Evolutionary conservation across 345 rosid species (phyloP), one percentile per base, ranked within the genome.

Genomic region (Trapa bicornis): DNA sequence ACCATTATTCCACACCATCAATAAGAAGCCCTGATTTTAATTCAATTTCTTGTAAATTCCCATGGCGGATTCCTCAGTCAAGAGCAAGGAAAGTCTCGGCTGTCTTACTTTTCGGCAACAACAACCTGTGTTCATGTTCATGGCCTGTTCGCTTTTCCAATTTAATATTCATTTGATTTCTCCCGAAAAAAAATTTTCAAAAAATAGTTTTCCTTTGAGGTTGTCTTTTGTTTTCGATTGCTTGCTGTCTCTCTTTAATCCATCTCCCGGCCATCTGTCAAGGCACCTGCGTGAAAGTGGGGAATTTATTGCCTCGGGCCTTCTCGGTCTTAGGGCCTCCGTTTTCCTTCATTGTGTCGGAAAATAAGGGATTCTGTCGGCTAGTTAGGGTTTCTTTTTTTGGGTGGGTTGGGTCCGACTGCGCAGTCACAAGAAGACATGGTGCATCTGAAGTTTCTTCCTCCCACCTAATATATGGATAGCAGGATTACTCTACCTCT

Each of bases 1-100:
- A 22, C 29, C 29, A 22, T 22, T 22, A 22, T 22, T 22, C 29
- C 29, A 22, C 29, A 22, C 29, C 29, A 22, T 22, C 29, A 22
- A 0, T 22, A 22, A 22, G 29, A 22, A 22, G 29, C 29, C 29
- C 29, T 22, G 29, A 22, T 22, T 22, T 22, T 22, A 22, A 22
- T 22, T 22, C 29, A 22, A 22, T 22, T 22, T 22, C 29, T 22
- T 22, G 29, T 22, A 62, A 75, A 76, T 81, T 73, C 73, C 72
- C 17, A 33, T 54, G 76, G 76, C 70, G 73, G 80, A 78, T 57
- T 74, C 70, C 47, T 53, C 72, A n/a, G n/a, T 22, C 29, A 22
- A 22, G 52, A 65, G 75, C 58, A 32, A 66, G 33, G 11, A 11
- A 22, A 53, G 29, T 64, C 64, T 70, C 68, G 56, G 56, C 35